Percentiles rank a stretch among this genome's conserved stretches.
Conservation (phyloP, 2,329 filamentous ascomycete species). For the Paraphaeosphaeria minitans region DNA sequence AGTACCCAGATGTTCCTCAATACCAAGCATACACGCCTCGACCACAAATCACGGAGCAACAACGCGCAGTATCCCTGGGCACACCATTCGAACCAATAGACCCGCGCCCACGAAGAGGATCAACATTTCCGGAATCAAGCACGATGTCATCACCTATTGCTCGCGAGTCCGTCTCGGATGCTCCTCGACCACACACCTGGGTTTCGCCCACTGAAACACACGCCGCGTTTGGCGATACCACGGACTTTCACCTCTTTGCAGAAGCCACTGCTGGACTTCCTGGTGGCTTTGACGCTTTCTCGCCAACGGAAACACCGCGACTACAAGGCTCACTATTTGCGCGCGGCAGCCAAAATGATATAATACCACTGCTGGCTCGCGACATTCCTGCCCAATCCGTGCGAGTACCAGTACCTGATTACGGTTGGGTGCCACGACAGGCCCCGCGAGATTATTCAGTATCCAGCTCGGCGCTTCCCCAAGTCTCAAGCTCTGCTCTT, state of each 20-base stretch:
- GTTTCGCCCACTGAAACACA: constrained; percentile 41
- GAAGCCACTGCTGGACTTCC: constrained; percentile 46
- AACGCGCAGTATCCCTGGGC: constrained; percentile 21
- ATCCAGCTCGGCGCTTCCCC: constrained; percentile 11
- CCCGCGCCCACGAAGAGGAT: constrained; percentile 24
- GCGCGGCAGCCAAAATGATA: constrained; percentile 33
- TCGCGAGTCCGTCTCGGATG: constrained; percentile 23
- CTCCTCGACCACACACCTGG: constrained; percentile 41
- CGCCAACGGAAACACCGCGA: constrained; percentile 37
- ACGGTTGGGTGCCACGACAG: constrained; percentile 8
- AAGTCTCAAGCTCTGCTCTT: constrained; percentile 21
- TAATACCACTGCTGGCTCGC: constrained; percentile 30
- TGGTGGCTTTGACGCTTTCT: constrained; percentile 35
- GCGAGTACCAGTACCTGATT: constrained; percentile 22
- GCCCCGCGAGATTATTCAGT: not conserved
- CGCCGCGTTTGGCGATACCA: constrained; percentile 34
- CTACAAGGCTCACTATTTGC: constrained; percentile 44
- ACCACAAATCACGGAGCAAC: constrained; percentile 11
- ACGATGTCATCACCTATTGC: constrained; percentile 21
- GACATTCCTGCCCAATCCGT: constrained; percentile 29
- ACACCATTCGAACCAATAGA: constrained; percentile 29
- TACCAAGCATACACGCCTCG: constrained; percentile 24
- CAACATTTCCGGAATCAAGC: constrained; percentile 34
- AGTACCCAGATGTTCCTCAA: constrained; percentile 19
- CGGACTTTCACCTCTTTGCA: constrained; percentile 47